Evolutionary conservation across 1,284 basidiomycete genomes (phyloP).

Genomic region (Boletellus sp.): DNA sequence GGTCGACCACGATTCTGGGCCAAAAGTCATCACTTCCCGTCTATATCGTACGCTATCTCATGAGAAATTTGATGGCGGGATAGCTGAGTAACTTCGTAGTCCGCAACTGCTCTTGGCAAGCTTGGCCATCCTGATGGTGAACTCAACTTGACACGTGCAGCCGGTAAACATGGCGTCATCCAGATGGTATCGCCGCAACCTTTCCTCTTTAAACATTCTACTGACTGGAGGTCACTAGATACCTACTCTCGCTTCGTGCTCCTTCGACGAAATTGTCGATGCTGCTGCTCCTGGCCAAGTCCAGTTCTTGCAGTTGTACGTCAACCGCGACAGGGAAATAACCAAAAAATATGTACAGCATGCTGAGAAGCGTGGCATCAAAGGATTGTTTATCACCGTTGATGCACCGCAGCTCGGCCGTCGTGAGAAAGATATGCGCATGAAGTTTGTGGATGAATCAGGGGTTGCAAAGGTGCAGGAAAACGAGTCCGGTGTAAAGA

Average conservation of each 20-base stretch:
- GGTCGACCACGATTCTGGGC: slow-evolving; percentile 56
- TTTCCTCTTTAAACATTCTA: not conserved
- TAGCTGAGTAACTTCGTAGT: slow-evolving; percentile 16
- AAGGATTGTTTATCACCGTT: slow-evolving; percentile 84
- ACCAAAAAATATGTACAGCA: slow-evolving; percentile 81
- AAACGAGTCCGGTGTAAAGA: slow-evolving; percentile 62
- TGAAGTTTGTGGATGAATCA: slow-evolving; percentile 86
- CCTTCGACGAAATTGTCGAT: slow-evolving; percentile 49
- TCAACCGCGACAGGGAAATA: slow-evolving; percentile 76
- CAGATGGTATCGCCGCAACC: slow-evolving; percentile 46
- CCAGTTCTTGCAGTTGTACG: slow-evolving; percentile 76
- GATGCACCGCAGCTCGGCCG: slow-evolving; percentile 89
- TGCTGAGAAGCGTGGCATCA: slow-evolving; percentile 77
- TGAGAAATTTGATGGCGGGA: slow-evolving; percentile 20
- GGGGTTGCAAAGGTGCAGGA: slow-evolving; percentile 53
- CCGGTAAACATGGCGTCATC: slow-evolving; percentile 52
- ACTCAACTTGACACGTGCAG: slow-evolving; percentile 54
- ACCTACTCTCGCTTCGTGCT: slow-evolving; percentile 25
- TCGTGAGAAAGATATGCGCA: slow-evolving; percentile 91
- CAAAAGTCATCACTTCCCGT: slow-evolving; percentile 55
- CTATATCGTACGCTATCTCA: slow-evolving; percentile 43
- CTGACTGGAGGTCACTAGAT: slow-evolving; percentile 38
- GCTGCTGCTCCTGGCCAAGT: slow-evolving; percentile 66
- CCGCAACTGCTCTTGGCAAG: slow-evolving; percentile 54
- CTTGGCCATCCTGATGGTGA: slow-evolving; percentile 66